phyloP scores from a whole-genome alignment of 2,329 filamentous ascomycete genomes.

The Colletotrichum sp. region DNA sequence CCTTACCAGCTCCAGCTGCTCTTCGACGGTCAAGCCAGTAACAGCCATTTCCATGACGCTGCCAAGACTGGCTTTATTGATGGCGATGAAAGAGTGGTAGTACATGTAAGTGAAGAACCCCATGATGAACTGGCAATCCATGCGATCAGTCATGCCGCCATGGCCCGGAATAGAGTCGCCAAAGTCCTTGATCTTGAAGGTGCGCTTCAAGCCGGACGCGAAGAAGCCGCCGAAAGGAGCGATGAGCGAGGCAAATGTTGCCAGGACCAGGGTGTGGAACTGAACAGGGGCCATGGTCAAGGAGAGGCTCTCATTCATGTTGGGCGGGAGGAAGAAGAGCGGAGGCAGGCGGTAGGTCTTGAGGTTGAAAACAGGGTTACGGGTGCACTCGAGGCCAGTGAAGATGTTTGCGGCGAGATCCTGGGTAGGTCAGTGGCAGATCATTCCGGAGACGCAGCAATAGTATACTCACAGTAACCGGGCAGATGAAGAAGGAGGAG shows the following conservation, averaged over 20 bases:
- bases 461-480: slow-evolving; percentile 72
- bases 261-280: slow-evolving; percentile 88
- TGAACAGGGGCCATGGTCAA: slow-evolving; percentile 88
- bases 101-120: slow-evolving; percentile 98
- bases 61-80: slow-evolving; percentile 84
- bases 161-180: slow-evolving; percentile 97
- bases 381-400: slow-evolving; percentile 86
- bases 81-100: slow-evolving; percentile 95
- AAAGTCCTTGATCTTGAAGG: slow-evolving; percentile 99
- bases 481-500: slow-evolving; percentile 98
- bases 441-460: not conserved
- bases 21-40: slow-evolving; percentile 82
- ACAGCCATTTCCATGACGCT: slow-evolving; percentile 91
- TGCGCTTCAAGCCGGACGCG: slow-evolving; percentile 94
- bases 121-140: slow-evolving; percentile 99
- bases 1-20: slow-evolving; percentile 84
- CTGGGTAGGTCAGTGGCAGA: slow-evolving; percentile 32
- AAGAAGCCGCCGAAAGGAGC: slow-evolving; percentile 99
- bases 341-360: slow-evolving; percentile 76
- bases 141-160: slow-evolving; percentile 96
- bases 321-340: slow-evolving; percentile 72
- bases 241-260: slow-evolving; percentile 94
- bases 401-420: slow-evolving; percentile 94
- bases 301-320: slow-evolving; percentile 54
- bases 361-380: slow-evolving; percentile 89